A percentile compares a stretch with the other conserved stretches of the same genome.
These are phyloP conservation scores for Linnemannia elongata DNA, from an alignment of 192 early-diverging fungal species.

Conservation along the genomic window DNA sequence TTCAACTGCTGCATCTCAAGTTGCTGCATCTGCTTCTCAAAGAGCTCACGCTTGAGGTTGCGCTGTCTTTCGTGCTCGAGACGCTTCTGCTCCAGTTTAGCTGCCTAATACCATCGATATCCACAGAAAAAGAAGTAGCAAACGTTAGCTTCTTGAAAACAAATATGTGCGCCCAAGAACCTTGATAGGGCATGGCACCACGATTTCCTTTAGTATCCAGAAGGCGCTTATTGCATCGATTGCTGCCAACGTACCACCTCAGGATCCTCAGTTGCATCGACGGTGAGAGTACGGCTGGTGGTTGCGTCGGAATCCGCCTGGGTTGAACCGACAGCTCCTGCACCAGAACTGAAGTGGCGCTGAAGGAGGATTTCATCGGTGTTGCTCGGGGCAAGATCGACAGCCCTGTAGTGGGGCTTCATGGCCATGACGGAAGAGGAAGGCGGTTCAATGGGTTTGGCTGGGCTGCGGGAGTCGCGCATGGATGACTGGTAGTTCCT, in stretches of 20 bases:
- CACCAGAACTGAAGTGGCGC: constrained; percentile 30
- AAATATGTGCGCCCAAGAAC: too few relatives aligned
- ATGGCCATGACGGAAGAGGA: constrained; percentile 29
- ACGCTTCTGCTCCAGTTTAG: constrained; percentile 62
- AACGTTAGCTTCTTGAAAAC: background rate
- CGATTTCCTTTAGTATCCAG: background rate
- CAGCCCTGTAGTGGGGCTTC: constrained; percentile 34
- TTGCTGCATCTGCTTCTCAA: constrained; percentile 65
- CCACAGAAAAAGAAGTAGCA: background rate
- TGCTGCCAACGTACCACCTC: constrained; percentile 29
- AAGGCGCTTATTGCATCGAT: background rate
- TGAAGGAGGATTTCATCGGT: constrained; percentile 43
- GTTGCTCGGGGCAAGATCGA: constrained; percentile 22
- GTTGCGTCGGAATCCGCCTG: constrained; percentile 20
- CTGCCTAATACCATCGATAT: constrained; percentile 7
- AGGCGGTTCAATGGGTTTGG: constrained; percentile 17
- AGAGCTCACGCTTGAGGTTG: constrained; percentile 56
- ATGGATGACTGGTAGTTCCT: constrained; percentile 23
- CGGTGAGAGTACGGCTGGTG: constrained; percentile 18
- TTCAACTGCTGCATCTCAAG: constrained; percentile 62
- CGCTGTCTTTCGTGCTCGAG: constrained; percentile 63
- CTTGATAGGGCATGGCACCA: too few relatives aligned
- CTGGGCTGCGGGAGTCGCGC: constrained; percentile 23
- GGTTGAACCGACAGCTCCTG: constrained; percentile 31
- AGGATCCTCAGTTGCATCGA: constrained; percentile 33